Evolutionary conservation across 2,329 filamentous ascomycete species (phyloP), one percentile per base, ranked within the genome.

Genomic region (Talaromyces sp.): DNA sequence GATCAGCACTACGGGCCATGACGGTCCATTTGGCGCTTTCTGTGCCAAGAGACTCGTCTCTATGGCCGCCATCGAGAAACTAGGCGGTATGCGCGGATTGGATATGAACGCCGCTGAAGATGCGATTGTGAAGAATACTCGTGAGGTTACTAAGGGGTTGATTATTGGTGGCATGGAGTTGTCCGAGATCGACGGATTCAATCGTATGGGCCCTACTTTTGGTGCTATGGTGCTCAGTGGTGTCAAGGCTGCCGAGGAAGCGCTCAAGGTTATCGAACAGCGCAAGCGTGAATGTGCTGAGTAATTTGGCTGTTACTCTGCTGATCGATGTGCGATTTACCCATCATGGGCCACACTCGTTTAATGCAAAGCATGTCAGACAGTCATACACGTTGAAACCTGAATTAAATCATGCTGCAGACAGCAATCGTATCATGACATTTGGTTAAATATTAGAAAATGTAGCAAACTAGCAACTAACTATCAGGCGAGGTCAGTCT

Each of bases 141-240:
- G 93, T 67, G 93, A 97, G 83, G 86, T 97, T 66, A 88, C 93
- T 14, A 92, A 92, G 6, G 93, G 93, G 33, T 82, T 97, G 69
- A 92, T 97, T 72, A 90, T 96, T n/a, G 93, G 93, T 62, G 93
- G 93, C 45, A 97, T 97, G 93, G 93, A 97, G 79, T 83, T 97
- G 70, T 91, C 89, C 66, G 93, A 97, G 80, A 88, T 96, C 37
- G 93, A 97, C 73, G 93, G 92, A 19, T 91, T 92, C 68, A 96
- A 96, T 82, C 87, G 93, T 62, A 97, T 97, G 93, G 93, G 86
- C 2, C 91, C 91, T 45, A 94, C 91, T 1, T 95, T 95, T 76
- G 92, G 92, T 64, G 93, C 93, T 61, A 97, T 97, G 93, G 91
- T 86, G 22, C 84, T 96, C 45, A 90, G 86, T 65, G 93, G 93